Base-by-base conservation (phyloP, 306 rosid species). In the Rubus idaeus region DNA sequence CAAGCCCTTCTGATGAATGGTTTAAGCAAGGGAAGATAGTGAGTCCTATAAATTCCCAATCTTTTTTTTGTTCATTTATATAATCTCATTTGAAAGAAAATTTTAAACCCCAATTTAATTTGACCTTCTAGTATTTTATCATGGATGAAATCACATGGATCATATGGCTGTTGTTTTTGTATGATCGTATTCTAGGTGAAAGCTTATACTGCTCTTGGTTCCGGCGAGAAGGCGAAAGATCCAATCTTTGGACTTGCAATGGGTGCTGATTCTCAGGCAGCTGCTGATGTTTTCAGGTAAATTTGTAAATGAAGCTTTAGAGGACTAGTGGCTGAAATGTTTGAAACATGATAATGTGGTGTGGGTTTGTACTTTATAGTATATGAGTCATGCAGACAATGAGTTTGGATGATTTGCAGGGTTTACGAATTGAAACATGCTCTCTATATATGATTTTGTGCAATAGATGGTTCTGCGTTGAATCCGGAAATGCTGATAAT, bases 381-480 rank as follows among this genome's bases (percentile, higher is more conserved):
- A 72, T 64, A 46, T 44, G 51, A 55, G 70, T 26, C 47, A 73
- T 74, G 80, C 73, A 88, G 63, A 83, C 47, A 65, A 80, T 77
- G 82, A 80, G 67, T 78, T 77, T 78, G 74, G 69, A 88, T 76
- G 45, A 83, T 74, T 82, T 84, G 81, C 82, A 79, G 85, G 90
- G 78, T 55, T 84, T 81, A 78, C 84, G 81, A 72, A 87, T 81
- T 84, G 76, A 89, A 81, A 75, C 57, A 63, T 79, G 79, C 83
- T 90, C 79, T 84, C 39, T 83, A 20, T 84, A 52, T 79, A 75
- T 88, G 87, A 77, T 85, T 92, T 89, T 87, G 87, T 84, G 76
- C 81, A 64, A 86, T 93, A 91, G 98, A 90, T 91, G 98, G 98
- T 93, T 93, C 77, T 91, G 91, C 88, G 92, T 93, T 78, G 92